phyloP scores from a whole-genome alignment of 2,329 filamentous ascomycete genomes.

The Alternaria sp. region DNA sequence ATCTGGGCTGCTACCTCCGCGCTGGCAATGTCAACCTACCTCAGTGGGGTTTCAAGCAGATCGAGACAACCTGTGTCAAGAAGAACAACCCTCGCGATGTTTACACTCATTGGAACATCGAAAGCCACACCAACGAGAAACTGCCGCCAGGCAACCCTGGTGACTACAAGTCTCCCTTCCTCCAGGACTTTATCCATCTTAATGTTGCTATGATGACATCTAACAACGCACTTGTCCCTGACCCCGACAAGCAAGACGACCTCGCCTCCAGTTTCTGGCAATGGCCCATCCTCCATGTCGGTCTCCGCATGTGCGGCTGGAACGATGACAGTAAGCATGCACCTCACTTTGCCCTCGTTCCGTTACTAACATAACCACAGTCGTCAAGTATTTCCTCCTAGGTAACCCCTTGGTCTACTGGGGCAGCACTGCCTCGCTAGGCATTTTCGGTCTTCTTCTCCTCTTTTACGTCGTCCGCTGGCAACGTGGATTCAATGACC shows the following conservation, averaged over 20 bases:
- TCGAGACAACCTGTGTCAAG: constrained; percentile 95
- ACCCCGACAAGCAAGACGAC: constrained; percentile 98
- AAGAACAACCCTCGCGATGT: constrained; percentile 90
- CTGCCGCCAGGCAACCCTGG: constrained; percentile 88
- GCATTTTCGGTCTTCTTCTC: constrained; percentile 74
- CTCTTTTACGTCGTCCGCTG: constrained; percentile 90
- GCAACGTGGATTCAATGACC: constrained; percentile 92
- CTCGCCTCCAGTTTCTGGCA: constrained; percentile 98
- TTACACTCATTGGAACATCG: constrained; percentile 99
- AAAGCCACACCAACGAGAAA: constrained; percentile 92
- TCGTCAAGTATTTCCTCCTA: constrained; percentile 97
- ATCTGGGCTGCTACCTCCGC: constrained; percentile 90
- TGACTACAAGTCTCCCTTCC: constrained; percentile 94
- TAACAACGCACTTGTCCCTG: constrained; percentile 96
- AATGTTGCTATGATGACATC: constrained; percentile 99
- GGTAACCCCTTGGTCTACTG: constrained; percentile 97
- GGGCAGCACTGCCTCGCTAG: constrained; percentile 84
- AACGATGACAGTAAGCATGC: constrained; percentile 73
- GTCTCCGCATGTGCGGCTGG: constrained; percentile 98
- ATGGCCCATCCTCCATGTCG: constrained; percentile 95
- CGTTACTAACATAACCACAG: constrained; percentile 32
- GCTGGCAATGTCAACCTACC: constrained; percentile 96
- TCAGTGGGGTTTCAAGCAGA: constrained; percentile 99
- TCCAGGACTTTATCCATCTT: constrained; percentile 96
- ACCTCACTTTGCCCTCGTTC: neutral